Conservation (phyloP, 2,329 filamentous ascomycete species). For the Chaetoscypha palmicola region DNA sequence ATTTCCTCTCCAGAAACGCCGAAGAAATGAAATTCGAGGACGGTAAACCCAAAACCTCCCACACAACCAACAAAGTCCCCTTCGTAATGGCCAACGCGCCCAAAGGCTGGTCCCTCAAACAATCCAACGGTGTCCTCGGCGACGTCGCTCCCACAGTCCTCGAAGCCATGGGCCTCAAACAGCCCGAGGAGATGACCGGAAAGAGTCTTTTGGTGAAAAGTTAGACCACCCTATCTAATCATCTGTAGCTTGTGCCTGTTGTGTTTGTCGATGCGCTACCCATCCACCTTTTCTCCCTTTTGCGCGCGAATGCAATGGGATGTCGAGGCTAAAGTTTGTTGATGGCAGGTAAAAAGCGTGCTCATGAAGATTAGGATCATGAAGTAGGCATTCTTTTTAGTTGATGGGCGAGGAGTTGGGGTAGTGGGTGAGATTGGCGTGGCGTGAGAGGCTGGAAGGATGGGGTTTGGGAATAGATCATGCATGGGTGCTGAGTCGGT, state of each 20-base stretch:
- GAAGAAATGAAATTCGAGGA: constrained; percentile 98
- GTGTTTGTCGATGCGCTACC: no score
- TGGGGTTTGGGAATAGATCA: no score
- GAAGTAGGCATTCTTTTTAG: no score
- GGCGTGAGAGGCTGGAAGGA: no score
- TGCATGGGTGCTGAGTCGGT: no score
- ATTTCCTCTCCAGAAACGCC: constrained; percentile 53
- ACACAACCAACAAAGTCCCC: constrained; percentile 96
- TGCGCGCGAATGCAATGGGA: constrained; percentile 2
- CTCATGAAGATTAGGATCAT: constrained; percentile 21
- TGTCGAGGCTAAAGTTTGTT: constrained; percentile 14
- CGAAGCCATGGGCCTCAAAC: constrained; percentile 79
- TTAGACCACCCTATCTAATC: constrained; percentile 24
- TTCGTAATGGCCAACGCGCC: constrained; percentile 98
- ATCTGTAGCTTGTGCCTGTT: no score
- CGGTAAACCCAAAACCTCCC: constrained; percentile 94
- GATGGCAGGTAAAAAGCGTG: constrained; percentile 27
- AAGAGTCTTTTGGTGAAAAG: constrained; percentile 72
- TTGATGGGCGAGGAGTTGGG: no score
- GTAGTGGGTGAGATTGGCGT: no score
- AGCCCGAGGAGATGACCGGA: constrained; percentile 90
- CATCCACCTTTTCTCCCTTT: constrained; percentile 1
- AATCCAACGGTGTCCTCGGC: constrained; percentile 75
- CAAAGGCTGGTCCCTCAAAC: constrained; percentile 76
- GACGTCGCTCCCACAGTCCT: constrained; percentile 96